Conservation (phyloP, 768 basidiomycete species). For the Lenzites betulinus region DNA sequence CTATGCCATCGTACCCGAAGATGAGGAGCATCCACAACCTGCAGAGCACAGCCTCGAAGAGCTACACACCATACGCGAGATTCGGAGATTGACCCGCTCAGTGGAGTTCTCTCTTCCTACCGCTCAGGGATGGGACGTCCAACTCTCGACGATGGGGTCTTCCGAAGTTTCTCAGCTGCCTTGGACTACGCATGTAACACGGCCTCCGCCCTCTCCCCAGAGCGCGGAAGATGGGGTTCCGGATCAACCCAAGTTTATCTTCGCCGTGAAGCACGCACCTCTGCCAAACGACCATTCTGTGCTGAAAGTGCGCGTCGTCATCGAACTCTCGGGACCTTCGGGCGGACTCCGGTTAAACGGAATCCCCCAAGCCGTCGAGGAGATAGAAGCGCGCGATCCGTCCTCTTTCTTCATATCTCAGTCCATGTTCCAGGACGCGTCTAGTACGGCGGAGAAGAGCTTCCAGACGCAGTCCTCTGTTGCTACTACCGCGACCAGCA, state of each 20-base stretch:
- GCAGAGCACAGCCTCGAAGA: conserved; percentile 58
- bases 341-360: conserved; percentile 88
- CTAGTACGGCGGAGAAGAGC: conserved; percentile 69
- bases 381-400: conserved; percentile 68
- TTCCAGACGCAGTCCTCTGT: conserved; percentile 66
- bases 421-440: conserved; percentile 71
- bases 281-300: conserved; percentile 75
- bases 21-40: conserved; percentile 49
- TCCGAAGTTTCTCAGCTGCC: conserved; percentile 72
- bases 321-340: conserved; percentile 79
- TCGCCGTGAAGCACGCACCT: conserved; percentile 72
- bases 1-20: conserved; percentile 80
- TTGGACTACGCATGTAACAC: conserved; percentile 67
- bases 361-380: conserved; percentile 65
- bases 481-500: conserved; percentile 46
- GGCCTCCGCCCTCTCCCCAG: conserved; percentile 41
- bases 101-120: conserved; percentile 82
- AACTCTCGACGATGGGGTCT: conserved; percentile 72
- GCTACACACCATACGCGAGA: conserved; percentile 63
- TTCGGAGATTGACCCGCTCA: conserved; percentile 68
- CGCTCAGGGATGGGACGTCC: conserved; percentile 84
- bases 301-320: conserved; percentile 74
- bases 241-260: conserved; percentile 52
- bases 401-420: conserved; percentile 57
- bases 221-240: conserved; percentile 34